Conservation (phyloP, 805 yeast genomes). For the Henningerozyma blattae region DNA sequence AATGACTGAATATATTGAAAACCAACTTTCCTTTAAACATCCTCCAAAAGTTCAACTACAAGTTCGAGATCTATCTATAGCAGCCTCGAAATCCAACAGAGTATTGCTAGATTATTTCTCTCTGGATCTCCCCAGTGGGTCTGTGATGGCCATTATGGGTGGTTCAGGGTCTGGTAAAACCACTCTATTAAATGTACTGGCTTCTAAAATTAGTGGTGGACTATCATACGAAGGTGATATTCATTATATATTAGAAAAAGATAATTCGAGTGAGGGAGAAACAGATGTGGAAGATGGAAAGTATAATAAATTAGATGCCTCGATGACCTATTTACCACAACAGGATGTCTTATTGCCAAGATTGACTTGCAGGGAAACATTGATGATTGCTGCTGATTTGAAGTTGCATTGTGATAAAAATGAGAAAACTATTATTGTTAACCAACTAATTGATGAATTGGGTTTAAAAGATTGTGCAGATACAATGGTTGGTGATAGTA, state of each 20-base stretch:
- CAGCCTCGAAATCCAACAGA: constrained; percentile 21
- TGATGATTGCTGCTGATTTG: constrained; percentile 59
- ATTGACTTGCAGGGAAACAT: constrained; percentile 60
- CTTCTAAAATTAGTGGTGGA: constrained; percentile 35
- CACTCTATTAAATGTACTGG: constrained; percentile 56
- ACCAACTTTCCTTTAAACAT: constrained; percentile 12
- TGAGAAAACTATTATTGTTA: constrained; percentile 40
- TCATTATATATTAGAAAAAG: constrained; percentile 15
- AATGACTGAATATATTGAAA: constrained; percentile 9
- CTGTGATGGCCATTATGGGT: constrained; percentile 71
- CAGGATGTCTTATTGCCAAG: constrained; percentile 63
- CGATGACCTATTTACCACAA: constrained; percentile 55
- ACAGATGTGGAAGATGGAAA: background rate
- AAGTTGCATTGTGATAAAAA: constrained; percentile 37
- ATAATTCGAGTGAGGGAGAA: background rate
- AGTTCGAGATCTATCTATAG: constrained; percentile 17
- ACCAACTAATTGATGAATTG: constrained; percentile 47
- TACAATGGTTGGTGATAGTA: constrained; percentile 44
- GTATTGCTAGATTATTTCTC: constrained; percentile 39
- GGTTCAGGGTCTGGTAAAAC: constrained; percentile 87
- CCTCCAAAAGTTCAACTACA: constrained; percentile 14
- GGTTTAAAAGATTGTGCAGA: constrained; percentile 55
- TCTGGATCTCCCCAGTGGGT: constrained; percentile 46
- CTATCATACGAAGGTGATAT: constrained; percentile 33
- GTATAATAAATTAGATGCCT: constrained; percentile 4